Evolutionary conservation across 2,329 filamentous ascomycete genomes (phyloP), one percentile per base, ranked within the genome.

Genomic region (Eutypella sp.): DNA sequence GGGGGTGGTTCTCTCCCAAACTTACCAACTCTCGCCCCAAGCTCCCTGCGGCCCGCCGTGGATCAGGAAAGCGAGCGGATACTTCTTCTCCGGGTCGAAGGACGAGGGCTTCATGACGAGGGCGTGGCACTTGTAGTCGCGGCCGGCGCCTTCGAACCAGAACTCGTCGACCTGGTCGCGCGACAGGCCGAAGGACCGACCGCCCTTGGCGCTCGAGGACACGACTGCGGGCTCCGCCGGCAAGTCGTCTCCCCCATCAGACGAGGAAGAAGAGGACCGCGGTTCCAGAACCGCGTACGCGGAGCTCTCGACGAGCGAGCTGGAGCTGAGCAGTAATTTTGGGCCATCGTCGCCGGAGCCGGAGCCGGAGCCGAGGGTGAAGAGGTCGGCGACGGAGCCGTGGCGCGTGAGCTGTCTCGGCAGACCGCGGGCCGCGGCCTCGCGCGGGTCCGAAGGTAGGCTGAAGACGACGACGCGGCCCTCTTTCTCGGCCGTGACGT

Each of bases 11-110:
- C 41, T 54, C 59, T 42, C 49, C 54, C 89, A 95, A 23, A 42
- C 55, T 60, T 42, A 52, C 54, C 89, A 95, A 23, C 76, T 72
- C 58, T 93, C 85, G 25, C 66, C 70, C 84, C 87, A 92, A 0
- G 87, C 80, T 19, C 83, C 80, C 63, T 93, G 87, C 0, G 89
- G 89, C 0, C 89, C 89, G 45, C 89, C 89, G 59, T 95, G 89
- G 51, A 95, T 87, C 36, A 91, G 70, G 60, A 90, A 84, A 2
- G 85, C 81, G 4, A 95, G 72, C 0, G 89, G 89, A 58, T 92
- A 95, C 52, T 80, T 89, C 65, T 89, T 85, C 16, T 66, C 72
- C 8, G 75, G 66, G 58, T 87, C 76, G 60, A 92, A 95, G 56
- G 76, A 53, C 0, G 81, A 82, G 0, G 82, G 86, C 47, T 78